Conservation (phyloP, 2,329 filamentous ascomycete genomes). For the Anthostomella pinea region DNA sequence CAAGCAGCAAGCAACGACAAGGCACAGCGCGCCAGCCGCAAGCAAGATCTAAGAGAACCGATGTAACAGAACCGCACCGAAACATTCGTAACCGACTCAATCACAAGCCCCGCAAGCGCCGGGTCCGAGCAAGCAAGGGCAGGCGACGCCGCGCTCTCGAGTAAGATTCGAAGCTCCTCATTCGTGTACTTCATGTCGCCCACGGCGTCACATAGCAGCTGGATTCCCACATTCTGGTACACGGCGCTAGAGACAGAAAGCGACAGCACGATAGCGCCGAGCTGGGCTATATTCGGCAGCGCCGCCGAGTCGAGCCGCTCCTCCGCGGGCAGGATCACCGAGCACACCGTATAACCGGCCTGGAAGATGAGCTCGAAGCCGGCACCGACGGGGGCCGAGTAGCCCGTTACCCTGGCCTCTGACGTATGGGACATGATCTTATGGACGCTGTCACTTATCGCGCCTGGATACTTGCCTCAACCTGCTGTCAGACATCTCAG, state of each 20-base stretch:
- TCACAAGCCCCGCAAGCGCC: background rate
- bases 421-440: no score
- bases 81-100: no score
- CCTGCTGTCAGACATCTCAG: no score
- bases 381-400: background rate
- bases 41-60: background rate
- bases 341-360: background rate
- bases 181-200: background rate
- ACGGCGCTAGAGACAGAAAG: background rate
- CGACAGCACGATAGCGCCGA: background rate
- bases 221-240: background rate
- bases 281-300: background rate
- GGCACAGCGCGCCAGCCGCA: background rate
- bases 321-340: background rate
- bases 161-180: background rate
- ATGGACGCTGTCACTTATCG: no score
- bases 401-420: background rate
- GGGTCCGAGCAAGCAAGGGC: background rate
- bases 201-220: background rate
- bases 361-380: background rate
- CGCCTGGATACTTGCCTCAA: no score
- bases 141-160: background rate
- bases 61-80: background rate
- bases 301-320: background rate
- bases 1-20: background rate